Conservation (phyloP, 495 filamentous ascomycete species). For the Trichocladium uniseriatum region DNA sequence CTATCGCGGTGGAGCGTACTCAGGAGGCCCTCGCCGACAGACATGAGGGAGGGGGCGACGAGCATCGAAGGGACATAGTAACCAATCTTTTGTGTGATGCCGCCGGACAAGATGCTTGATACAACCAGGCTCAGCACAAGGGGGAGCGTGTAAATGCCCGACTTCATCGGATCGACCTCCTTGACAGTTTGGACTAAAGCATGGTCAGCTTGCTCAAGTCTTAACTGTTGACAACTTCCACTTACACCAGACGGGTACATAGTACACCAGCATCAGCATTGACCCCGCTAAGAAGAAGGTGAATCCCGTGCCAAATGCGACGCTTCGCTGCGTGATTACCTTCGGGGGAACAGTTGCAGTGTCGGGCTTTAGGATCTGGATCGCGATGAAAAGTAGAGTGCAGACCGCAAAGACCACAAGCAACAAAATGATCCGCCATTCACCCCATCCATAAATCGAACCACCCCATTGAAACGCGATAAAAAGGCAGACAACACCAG, state of each 20-base stretch:
- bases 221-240: slow-evolving; percentile 13
- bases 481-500: slow-evolving; percentile 59
- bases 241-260: slow-evolving; percentile 69
- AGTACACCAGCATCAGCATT: slow-evolving; percentile 63
- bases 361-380: slow-evolving; percentile 61
- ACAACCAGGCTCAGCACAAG: slow-evolving; percentile 44
- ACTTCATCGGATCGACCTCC: slow-evolving; percentile 46
- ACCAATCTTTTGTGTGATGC: slow-evolving; percentile 45
- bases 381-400: slow-evolving; percentile 47
- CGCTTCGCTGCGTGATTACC: slow-evolving; percentile 62
- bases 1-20: slow-evolving; percentile 52
- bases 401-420: slow-evolving; percentile 58
- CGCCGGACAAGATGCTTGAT: slow-evolving; percentile 42
- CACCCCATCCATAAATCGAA: slow-evolving; percentile 56
- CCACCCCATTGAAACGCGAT: slow-evolving; percentile 85
- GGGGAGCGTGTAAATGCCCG: slow-evolving; percentile 53
- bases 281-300: slow-evolving; percentile 50
- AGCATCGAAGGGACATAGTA: slow-evolving; percentile 65
- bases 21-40: slow-evolving; percentile 58
- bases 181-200: slow-evolving; percentile 66
- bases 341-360: slow-evolving; percentile 68
- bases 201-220: slow-evolving; percentile 28
- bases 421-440: slow-evolving; percentile 58
- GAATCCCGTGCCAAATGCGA: slow-evolving; percentile 54
- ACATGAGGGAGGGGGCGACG: slow-evolving; percentile 46